Conservation (phyloP, 1,284 basidiomycete genomes). For the Phlebopus sp. region DNA sequence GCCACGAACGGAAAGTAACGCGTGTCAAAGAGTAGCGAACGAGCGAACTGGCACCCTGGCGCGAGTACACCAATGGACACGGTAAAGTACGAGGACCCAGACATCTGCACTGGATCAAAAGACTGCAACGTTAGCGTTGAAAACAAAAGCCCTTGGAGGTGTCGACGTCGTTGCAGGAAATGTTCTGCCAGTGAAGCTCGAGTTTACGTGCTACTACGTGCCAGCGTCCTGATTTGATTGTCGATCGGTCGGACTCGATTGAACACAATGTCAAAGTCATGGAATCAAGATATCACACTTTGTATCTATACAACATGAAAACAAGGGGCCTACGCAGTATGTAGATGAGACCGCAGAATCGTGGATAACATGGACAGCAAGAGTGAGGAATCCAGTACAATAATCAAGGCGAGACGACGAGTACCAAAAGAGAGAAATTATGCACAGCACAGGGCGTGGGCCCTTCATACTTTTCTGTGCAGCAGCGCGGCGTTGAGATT, state of each 20-base stretch:
- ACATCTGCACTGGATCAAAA: slow-evolving; percentile 11
- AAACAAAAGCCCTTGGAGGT: too few relatives aligned
- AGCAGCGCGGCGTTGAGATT: slow-evolving; percentile 23
- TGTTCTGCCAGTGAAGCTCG: too few relatives aligned
- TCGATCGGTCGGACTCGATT: too few relatives aligned
- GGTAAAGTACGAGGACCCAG: slow-evolving; percentile 6
- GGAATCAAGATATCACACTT: slow-evolving; percentile 5
- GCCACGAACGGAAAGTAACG: slow-evolving; percentile 67
- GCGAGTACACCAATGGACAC: slow-evolving; percentile 5
- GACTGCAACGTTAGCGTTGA: neutral
- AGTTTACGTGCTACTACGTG: too few relatives aligned
- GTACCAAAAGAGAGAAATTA: neutral
- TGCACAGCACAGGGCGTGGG: neutral
- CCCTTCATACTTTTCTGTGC: slow-evolving; percentile 28
- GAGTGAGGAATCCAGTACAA: slow-evolving; percentile 1
- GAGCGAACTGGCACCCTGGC: slow-evolving; percentile 8
- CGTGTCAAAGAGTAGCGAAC: slow-evolving; percentile 47
- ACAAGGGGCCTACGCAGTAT: slow-evolving; percentile 10
- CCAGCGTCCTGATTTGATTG: too few relatives aligned
- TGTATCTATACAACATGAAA: slow-evolving; percentile 9
- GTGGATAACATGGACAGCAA: slow-evolving; percentile 1
- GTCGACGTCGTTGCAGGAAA: too few relatives aligned
- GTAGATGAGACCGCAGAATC: neutral
- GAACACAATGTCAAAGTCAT: too few relatives aligned
- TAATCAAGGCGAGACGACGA: slow-evolving; percentile 1